phyloP scores from a whole-genome alignment of 805 yeast genomes.

The Citeromyces matritensis region DNA sequence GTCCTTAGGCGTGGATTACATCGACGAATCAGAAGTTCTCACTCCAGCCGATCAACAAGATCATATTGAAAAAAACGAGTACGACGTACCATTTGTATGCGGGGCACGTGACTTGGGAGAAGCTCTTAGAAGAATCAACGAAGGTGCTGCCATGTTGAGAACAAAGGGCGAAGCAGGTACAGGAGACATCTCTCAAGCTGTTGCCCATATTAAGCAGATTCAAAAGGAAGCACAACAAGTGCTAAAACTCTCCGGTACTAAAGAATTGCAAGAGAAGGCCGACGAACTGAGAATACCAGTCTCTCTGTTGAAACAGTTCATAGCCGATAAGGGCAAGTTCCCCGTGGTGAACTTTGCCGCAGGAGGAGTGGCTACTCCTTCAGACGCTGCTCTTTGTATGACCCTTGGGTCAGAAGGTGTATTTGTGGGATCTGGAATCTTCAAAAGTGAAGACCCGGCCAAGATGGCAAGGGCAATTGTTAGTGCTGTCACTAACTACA shows the following conservation, averaged over 20 bases:
- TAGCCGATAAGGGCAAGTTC: slow-evolving; percentile 39
- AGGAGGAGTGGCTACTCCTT: slow-evolving; percentile 81
- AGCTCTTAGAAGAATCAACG: slow-evolving; percentile 62
- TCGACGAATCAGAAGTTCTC: slow-evolving; percentile 74
- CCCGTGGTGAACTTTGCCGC: slow-evolving; percentile 84
- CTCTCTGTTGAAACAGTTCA: slow-evolving; percentile 30
- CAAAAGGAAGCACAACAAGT: slow-evolving; percentile 37
- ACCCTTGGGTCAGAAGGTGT: slow-evolving; percentile 71
- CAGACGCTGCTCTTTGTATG: slow-evolving; percentile 79
- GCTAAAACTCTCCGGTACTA: slow-evolving; percentile 20
- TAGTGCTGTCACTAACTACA: slow-evolving; percentile 58
- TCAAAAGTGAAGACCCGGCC: slow-evolving; percentile 60
- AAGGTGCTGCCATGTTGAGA: slow-evolving; percentile 81
- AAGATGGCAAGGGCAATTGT: slow-evolving; percentile 68
- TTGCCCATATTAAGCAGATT: slow-evolving; percentile 54
- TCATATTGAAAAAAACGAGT: slow-evolving; percentile 48
- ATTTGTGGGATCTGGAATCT: slow-evolving; percentile 68
- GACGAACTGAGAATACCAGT: slow-evolving; percentile 43
- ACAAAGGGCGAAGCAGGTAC: slow-evolving; percentile 88
- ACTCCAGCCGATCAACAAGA: slow-evolving; percentile 64
- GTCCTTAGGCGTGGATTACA: slow-evolving; percentile 60
- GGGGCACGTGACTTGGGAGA: slow-evolving; percentile 77
- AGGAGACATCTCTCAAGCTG: slow-evolving; percentile 76
- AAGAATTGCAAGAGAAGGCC: slow-evolving; percentile 35
- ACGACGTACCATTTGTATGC: slow-evolving; percentile 68